phyloP scores from a whole-genome alignment of 208 protist genomes.

The Wallacemonas sp. region DNA sequence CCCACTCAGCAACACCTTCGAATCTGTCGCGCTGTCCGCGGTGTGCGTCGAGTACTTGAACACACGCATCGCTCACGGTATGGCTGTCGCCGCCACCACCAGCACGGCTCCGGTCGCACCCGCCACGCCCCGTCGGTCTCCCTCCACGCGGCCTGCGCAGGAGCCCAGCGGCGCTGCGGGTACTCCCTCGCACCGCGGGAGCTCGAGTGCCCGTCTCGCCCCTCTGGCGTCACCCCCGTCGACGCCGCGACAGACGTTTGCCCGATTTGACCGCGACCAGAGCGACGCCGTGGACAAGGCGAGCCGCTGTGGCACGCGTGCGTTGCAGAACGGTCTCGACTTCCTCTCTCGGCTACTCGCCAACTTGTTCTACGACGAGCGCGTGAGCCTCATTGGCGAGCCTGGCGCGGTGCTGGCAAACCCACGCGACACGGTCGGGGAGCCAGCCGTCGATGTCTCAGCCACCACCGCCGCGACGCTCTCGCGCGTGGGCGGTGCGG shows the following conservation, averaged over 20 bases:
- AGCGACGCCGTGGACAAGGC: slow-evolving; percentile 10
- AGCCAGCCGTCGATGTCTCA: not conserved
- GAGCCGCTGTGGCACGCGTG: not conserved
- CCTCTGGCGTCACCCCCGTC: not conserved
- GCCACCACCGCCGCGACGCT: not conserved
- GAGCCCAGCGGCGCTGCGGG: not conserved
- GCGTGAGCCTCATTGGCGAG: slow-evolving; percentile 4
- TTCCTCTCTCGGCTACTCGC: not conserved
- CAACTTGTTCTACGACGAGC: slow-evolving; percentile 8
- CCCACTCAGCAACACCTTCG: slow-evolving; percentile 7
- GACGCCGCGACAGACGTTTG: not conserved
- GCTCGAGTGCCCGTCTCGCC: not conserved
- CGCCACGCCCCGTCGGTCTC: no score
- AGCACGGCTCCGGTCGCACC: no score
- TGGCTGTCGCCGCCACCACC: not conserved
- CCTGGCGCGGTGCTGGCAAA: not conserved
- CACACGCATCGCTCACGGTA: not conserved
- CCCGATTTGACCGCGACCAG: not conserved
- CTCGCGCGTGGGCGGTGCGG: not conserved
- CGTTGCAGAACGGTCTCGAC: not conserved
- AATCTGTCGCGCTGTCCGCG: slow-evolving; percentile 4
- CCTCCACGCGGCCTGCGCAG: no score
- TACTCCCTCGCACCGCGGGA: not conserved
- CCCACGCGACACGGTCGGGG: no score
- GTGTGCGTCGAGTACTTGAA: slow-evolving; percentile 5